Percentiles rank a stretch among this genome's conserved stretches.
phyloP scores from a whole-genome alignment of 345 rosid genomes.

The Ricinus communis region DNA sequence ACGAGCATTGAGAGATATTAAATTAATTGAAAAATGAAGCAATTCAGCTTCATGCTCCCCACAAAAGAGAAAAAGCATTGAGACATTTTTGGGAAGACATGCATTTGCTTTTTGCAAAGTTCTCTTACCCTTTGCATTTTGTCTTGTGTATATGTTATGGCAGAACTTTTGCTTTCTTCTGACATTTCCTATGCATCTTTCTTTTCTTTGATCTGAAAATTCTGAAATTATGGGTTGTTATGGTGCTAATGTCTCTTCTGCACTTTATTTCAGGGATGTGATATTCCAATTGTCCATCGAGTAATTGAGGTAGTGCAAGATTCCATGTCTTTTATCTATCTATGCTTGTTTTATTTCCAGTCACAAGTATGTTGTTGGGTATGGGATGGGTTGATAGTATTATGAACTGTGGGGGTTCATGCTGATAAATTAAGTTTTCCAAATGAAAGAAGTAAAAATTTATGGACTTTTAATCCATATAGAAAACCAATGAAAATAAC shows the following conservation, averaged over 20 bases:
- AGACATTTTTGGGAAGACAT: not conserved
- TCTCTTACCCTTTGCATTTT: not conserved
- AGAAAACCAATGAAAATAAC: not conserved
- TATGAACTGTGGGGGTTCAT: not conserved
- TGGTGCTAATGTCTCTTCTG: slow-evolving; percentile 12
- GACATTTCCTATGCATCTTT: not conserved
- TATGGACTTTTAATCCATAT: not conserved
- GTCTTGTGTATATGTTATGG: not conserved
- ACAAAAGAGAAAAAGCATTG: not conserved
- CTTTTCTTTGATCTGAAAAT: not conserved
- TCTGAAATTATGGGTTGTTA: not conserved
- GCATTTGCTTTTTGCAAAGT: not conserved
- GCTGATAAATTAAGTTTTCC: not conserved
- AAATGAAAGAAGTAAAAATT: not conserved
- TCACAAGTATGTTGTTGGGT: not conserved
- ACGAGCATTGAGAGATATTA: not conserved
- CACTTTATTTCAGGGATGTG: slow-evolving; percentile 32
- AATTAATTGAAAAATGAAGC: not conserved
- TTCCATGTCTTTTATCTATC: not conserved
- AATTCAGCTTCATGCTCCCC: no score
- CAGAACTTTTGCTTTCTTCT: not conserved
- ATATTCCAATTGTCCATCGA: slow-evolving; percentile 53
- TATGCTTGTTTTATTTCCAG: not conserved
- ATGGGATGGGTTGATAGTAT: not conserved
- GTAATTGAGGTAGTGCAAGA: slow-evolving; percentile 39